Conservation (phyloP, 768 basidiomycete species). For the Calocera viscosa region DNA sequence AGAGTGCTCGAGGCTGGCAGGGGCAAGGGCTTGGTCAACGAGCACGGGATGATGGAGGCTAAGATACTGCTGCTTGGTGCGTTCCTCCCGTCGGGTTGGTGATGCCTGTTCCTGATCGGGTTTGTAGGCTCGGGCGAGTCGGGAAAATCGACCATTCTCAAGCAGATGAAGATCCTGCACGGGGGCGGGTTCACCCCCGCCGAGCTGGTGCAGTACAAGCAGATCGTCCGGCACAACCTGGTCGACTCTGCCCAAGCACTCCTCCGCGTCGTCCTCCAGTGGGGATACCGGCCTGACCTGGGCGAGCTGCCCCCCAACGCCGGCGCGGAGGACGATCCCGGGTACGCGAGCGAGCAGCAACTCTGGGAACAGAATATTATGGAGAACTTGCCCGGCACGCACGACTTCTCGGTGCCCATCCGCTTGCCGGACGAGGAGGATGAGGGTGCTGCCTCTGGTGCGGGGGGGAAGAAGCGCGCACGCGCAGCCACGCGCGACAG, state of each 20-base stretch:
- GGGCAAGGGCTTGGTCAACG: neutral
- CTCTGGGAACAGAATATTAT: neutral
- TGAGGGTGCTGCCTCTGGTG: neutral
- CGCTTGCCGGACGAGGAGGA: neutral
- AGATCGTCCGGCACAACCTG: constrained; percentile 74
- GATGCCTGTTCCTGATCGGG: constrained; percentile 6
- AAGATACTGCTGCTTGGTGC: constrained; percentile 84
- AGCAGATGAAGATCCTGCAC: constrained; percentile 99
- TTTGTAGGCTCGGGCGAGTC: constrained; percentile 78
- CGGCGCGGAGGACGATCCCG: neutral
- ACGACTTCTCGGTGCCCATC: neutral
- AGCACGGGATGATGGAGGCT: neutral
- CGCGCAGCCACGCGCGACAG: neutral
- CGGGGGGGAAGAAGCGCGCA: neutral
- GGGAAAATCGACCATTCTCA: constrained; percentile 91
- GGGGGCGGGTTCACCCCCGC: constrained; percentile 74
- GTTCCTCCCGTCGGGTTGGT: constrained; percentile 24
- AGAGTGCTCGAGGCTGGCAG: neutral
- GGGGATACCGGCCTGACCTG: neutral
- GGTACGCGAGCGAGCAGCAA: neutral
- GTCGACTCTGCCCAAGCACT: constrained; percentile 81
- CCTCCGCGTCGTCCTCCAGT: constrained; percentile 54
- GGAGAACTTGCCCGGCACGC: neutral
- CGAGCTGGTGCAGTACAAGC: constrained; percentile 64
- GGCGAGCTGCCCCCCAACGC: neutral